These are phyloP conservation scores for Xylariaceae sp. DNA, from an alignment of 2,329 filamentous ascomycete species.

Conservation along the genomic window DNA sequence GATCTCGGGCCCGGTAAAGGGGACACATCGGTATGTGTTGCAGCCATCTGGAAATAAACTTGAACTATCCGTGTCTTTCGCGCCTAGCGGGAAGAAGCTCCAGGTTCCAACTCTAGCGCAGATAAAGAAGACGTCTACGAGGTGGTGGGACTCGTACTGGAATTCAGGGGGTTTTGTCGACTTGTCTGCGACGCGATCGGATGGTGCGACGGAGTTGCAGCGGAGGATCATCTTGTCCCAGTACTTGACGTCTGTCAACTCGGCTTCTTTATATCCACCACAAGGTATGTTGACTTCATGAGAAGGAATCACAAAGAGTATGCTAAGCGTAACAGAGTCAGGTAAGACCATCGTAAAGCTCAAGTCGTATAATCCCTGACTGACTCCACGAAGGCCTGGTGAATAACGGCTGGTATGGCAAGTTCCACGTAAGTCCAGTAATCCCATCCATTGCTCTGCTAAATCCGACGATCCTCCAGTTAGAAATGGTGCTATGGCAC, in stretches of 20 bases:
- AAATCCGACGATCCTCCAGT: slow-evolving; percentile 23
- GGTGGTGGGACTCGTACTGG: slow-evolving; percentile 49
- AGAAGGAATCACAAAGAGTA: not conserved
- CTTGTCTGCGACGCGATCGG: slow-evolving; percentile 36
- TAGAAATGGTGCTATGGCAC: slow-evolving; percentile 54
- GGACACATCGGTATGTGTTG: slow-evolving; percentile 42
- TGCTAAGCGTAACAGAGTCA: slow-evolving; percentile 20
- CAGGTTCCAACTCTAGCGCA: slow-evolving; percentile 24
- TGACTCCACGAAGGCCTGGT: slow-evolving; percentile 36
- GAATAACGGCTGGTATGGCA: slow-evolving; percentile 53
- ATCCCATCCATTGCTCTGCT: too few species aligned
- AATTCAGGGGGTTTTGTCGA: slow-evolving; percentile 48
- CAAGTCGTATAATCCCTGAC: too few species aligned
- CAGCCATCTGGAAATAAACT: slow-evolving; percentile 25
- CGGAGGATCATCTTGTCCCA: slow-evolving; percentile 49
- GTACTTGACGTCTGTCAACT: slow-evolving; percentile 49
- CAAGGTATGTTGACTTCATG: slow-evolving; percentile 34
- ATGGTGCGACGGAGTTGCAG: slow-evolving; percentile 45
- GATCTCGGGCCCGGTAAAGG: slow-evolving; percentile 32
- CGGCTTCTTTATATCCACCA: slow-evolving; percentile 43
- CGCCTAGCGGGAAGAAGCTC: slow-evolving; percentile 21
- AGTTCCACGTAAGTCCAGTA: slow-evolving; percentile 42
- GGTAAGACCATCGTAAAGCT: slow-evolving; percentile 5
- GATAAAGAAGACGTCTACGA: slow-evolving; percentile 31
- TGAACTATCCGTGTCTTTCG: slow-evolving; percentile 33